phyloP scores from a whole-genome alignment of 139 green algal species.

The Pleodorina starrii region DNA sequence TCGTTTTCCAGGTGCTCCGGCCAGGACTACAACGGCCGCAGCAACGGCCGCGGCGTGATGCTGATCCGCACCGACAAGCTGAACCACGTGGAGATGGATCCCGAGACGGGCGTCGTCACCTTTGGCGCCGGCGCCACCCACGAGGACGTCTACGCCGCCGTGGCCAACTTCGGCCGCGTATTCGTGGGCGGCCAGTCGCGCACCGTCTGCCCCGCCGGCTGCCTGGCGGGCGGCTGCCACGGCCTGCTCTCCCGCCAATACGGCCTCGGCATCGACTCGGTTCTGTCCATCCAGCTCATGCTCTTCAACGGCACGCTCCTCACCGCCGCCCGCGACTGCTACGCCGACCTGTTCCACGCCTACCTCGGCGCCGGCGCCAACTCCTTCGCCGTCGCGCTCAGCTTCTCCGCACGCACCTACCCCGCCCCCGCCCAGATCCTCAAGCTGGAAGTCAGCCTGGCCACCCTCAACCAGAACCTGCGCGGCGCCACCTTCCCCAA shows the following conservation, averaged over 20 bases:
- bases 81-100: neutral
- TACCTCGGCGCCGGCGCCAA: conserved; percentile 32
- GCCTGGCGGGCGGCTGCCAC: conserved; percentile 43
- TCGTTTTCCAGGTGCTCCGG: no score
- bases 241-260: conserved; percentile 3
- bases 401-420: conserved; percentile 4
- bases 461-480: neutral
- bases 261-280: conserved; percentile 23
- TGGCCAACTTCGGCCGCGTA: neutral
- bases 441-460: neutral
- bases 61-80: conserved; percentile 2
- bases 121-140: conserved; percentile 1
- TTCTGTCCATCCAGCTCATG: neutral
- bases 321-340: neutral
- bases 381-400: neutral
- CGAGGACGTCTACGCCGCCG: neutral
- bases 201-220: conserved; percentile 38
- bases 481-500: neutral
- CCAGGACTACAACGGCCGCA: conserved; percentile 34
- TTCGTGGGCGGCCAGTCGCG: neutral
- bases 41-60: conserved; percentile 15
- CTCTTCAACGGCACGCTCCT: conserved; percentile 37
- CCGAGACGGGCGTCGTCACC: neutral
- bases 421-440: conserved; percentile 13
- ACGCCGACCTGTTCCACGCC: conserved; percentile 40